Percentiles rank a stretch among this genome's conserved stretches.
phyloP scores from a whole-genome alignment of 306 rosid species.

The Coriaria nepalensis region DNA sequence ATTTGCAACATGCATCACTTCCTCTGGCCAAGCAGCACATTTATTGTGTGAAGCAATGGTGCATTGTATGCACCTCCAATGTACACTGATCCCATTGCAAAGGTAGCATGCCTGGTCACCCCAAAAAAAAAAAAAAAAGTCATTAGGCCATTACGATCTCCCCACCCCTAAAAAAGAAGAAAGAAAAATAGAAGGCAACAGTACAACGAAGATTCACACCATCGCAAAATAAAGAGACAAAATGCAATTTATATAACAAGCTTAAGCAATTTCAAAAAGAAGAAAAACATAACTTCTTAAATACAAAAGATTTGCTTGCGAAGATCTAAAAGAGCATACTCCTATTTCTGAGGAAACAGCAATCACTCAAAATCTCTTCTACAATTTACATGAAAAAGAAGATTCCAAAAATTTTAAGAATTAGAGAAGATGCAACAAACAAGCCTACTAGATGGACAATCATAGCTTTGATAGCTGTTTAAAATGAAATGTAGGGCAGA shows the following conservation, averaged over 20 bases:
- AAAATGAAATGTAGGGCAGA: too few relatives aligned
- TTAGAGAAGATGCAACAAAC: not conserved
- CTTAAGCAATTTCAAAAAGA: not conserved
- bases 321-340: too few relatives aligned
- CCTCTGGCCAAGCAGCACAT: constrained; percentile 86
- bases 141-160: not conserved
- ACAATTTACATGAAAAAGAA: not conserved
- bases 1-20: constrained; percentile 32
- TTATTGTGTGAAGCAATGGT: constrained; percentile 51
- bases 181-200: not conserved
- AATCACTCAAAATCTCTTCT: too few relatives aligned
- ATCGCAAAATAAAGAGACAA: too few relatives aligned
- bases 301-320: too few relatives aligned
- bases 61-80: constrained; percentile 62
- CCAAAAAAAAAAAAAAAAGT: constrained; percentile 1
- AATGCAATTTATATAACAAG: not conserved
- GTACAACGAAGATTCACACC: too few relatives aligned
- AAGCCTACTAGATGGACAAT: too few relatives aligned
- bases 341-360: not conserved
- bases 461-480: too few relatives aligned
- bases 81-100: constrained; percentile 38
- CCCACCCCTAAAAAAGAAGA: not conserved
- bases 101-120: constrained; percentile 55
- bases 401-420: not conserved
- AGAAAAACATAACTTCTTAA: too few relatives aligned